These are phyloP conservation scores for Rhododendron kiyosumense DNA, from an alignment of 148 eudicot genomes.

Conservation along the genomic window DNA sequence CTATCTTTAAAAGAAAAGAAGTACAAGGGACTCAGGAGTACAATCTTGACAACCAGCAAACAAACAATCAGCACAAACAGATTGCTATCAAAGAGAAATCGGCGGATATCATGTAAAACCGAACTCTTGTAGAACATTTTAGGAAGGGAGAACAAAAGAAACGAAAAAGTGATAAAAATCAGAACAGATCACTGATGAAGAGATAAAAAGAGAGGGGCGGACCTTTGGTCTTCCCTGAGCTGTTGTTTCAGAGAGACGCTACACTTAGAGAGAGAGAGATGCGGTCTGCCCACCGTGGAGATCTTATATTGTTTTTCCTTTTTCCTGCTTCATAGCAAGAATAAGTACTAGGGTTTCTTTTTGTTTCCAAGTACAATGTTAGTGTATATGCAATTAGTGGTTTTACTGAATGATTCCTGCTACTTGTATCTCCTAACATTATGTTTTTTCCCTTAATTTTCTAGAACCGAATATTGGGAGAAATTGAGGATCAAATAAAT, in stretches of 20 bases:
- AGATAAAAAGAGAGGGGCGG: neutral
- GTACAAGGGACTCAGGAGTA: neutral
- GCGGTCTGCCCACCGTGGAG: neutral
- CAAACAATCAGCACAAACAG: neutral
- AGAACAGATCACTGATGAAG: neutral
- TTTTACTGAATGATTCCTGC: neutral
- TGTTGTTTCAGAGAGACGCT: neutral
- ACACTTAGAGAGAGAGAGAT: neutral
- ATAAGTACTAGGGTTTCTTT: neutral
- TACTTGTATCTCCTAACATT: neutral
- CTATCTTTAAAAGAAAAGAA: neutral
- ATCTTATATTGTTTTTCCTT: neutral
- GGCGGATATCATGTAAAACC: neutral
- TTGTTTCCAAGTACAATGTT: neutral
- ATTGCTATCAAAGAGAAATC: neutral
- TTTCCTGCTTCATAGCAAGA: neutral
- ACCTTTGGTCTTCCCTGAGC: neutral
- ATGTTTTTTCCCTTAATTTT: constrained; percentile 9
- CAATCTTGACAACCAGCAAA: neutral
- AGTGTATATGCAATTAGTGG: neutral
- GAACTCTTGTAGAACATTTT: neutral
- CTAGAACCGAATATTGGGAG: constrained; percentile 90
- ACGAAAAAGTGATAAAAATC: neutral
- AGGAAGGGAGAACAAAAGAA: neutral
- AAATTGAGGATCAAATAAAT: constrained; percentile 84